Base-by-base conservation (phyloP, 768 basidiomycete genomes). In the Termitomyces eurrhizus region DNA sequence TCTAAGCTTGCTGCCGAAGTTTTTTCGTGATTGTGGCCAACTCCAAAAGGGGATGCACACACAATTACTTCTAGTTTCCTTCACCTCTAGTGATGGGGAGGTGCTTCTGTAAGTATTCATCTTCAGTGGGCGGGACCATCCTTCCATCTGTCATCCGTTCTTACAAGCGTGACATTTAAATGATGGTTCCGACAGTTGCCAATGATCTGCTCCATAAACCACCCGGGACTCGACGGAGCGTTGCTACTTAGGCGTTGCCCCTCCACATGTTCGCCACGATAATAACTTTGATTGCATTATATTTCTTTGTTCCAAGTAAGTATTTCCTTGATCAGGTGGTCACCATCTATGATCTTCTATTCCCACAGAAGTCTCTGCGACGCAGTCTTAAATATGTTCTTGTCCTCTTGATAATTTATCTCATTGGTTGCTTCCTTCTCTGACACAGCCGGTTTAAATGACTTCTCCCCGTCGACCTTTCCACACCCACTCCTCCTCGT, bases 401-500 rank as follows among this genome's bases (percentile, higher is more conserved):
- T 37, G 36, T 37, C 33, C n/a, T 51, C n/a, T 21, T 11, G 2
- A 14, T 50, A 3, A 14, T 52, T 35, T 4, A 21, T 21, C 46
- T 29, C 46, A 14, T 51, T 21, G 5, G 11, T 36, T 35, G 21
- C 21, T 1, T 21, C 32, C 4, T 13, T 18, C 1, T 4, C 24
- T 16, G 1, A 11, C 36, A 4, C 24, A 26, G 14, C 24, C 14
- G 29, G 24, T 11, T 39, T n/a, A 4, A 29, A 58, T 58, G 58
- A 16, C 36, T 24, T 11, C 51, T 45, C 50, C 29, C 12, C 50
- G 7, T 16, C 24, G 46, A 12, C n/a, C 42, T 32, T 13, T 3
- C 5, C 48, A 62, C 14, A 21, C 7, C 11, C 58, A 58, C 18
- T 58, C 62, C 13, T 59, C 53, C 9, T 62, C 62, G 13, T 62